A percentile compares a stretch with the other conserved stretches of the same genome.
These are phyloP conservation scores for Pestalotiopsis sp. DNA, from an alignment of 2,329 filamentous ascomycete species.

Conservation along the genomic window DNA sequence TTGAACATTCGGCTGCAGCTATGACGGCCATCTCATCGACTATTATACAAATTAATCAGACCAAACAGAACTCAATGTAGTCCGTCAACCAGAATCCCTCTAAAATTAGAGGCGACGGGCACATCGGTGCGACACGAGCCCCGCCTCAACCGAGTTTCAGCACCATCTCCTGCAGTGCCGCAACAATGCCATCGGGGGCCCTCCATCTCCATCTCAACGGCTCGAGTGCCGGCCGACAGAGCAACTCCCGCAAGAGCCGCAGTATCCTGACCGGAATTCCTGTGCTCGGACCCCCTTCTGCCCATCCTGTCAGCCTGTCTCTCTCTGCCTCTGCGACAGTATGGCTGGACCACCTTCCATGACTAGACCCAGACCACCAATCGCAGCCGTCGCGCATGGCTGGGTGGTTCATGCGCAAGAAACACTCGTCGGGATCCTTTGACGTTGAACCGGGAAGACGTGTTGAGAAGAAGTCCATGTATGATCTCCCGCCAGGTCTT, in stretches of 20 bases:
- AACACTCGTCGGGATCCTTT: background rate
- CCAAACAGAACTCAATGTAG: background rate
- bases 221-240: background rate
- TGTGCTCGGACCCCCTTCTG: background rate
- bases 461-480: background rate
- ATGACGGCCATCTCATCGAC: background rate
- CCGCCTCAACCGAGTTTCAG: constrained; percentile 20
- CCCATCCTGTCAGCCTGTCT: background rate
- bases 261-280: background rate
- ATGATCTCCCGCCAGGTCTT: constrained; percentile 5
- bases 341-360: background rate
- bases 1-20: background rate
- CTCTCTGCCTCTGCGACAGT: background rate
- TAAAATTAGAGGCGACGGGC: background rate
- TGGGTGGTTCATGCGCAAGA: background rate
- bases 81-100: background rate
- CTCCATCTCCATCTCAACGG: background rate
- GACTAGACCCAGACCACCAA: background rate
- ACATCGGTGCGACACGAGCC: constrained; percentile 14
- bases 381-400: background rate
- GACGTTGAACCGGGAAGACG: constrained; percentile 1
- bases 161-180: constrained; percentile 3
- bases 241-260: background rate
- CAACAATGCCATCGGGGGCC: background rate
- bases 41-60: background rate